Evolutionary conservation across 2,329 filamentous ascomycete species (phyloP).

Genomic region (Xylariales sp.): DNA sequence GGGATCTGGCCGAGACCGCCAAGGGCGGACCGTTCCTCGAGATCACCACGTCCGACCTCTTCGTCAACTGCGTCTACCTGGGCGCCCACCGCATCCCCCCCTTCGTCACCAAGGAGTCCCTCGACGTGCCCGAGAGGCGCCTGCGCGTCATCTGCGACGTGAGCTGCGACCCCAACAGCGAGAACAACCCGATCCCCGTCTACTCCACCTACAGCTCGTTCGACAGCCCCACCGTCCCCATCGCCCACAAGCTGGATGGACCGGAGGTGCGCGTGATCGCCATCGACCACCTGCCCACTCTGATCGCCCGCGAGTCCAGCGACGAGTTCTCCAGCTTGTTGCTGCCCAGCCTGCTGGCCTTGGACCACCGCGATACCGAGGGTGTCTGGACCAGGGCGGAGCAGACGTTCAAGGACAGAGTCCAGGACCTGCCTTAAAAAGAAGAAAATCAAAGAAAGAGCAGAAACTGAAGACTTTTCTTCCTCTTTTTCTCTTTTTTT

Average conservation of each 20-base stretch:
- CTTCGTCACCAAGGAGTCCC: constrained; percentile 70
- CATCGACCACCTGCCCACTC: constrained; percentile 79
- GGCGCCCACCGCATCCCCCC: constrained; percentile 66
- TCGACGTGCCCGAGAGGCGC: constrained; percentile 64
- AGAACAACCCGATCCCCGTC: constrained; percentile 69
- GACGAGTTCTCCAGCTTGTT: constrained; percentile 80
- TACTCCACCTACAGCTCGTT: constrained; percentile 86
- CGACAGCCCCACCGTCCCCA: constrained; percentile 77
- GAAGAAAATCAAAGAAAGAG: too few species aligned
- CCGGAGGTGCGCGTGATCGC: constrained; percentile 74
- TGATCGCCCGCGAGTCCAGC: constrained; percentile 81
- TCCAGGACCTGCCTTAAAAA: constrained; percentile 61
- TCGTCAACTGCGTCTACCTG: constrained; percentile 89
- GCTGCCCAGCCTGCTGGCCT: constrained; percentile 69
- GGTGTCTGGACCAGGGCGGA: constrained; percentile 84
- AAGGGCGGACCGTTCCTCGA: constrained; percentile 74
- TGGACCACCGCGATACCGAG: constrained; percentile 70
- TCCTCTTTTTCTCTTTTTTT: too few species aligned
- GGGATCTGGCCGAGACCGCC: constrained; percentile 77
- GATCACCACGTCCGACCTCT: constrained; percentile 71
- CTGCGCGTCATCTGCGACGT: constrained; percentile 81
- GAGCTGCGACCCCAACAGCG: constrained; percentile 69
- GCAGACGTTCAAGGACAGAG: constrained; percentile 80
- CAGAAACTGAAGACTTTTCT: too few species aligned
- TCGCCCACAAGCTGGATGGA: constrained; percentile 50